Evolutionary conservation across 345 rosid species (phyloP).

Genomic region (Hevea brasiliensis): DNA sequence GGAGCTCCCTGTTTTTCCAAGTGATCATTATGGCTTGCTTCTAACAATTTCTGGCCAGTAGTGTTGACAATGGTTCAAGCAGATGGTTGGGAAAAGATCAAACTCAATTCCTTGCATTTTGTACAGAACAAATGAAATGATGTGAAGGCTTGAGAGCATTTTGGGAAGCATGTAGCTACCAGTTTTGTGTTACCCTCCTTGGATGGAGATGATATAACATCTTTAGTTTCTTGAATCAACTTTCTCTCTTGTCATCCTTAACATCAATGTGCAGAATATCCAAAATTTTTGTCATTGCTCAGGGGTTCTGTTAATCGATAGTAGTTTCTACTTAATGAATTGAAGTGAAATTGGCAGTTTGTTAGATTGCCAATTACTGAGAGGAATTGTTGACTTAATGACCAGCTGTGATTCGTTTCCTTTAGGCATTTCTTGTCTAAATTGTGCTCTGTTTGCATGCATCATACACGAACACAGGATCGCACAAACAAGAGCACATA

Average conservation of each 20-base stretch:
- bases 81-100: background rate
- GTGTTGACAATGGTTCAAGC: slow-evolving; percentile 1
- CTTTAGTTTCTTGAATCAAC: background rate
- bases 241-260: background rate
- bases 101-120: slow-evolving; percentile 19
- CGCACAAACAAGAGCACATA: too few relatives aligned
- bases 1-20: slow-evolving; percentile 90
- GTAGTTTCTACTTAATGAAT: too few relatives aligned
- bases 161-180: background rate
- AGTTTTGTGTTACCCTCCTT: slow-evolving; percentile 9
- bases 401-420: too few relatives aligned
- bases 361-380: too few relatives aligned
- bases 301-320: background rate
- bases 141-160: slow-evolving; percentile 2
- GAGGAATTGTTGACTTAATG: too few relatives aligned
- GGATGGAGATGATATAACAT: background rate
- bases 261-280: background rate
- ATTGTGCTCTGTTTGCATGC: too few relatives aligned
- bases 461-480: too few relatives aligned
- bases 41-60: slow-evolving; percentile 51
- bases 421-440: too few relatives aligned
- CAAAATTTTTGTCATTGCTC: background rate
- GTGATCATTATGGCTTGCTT: slow-evolving; percentile 93
- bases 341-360: too few relatives aligned
- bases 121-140: slow-evolving; percentile 16